Percentiles rank a stretch among this genome's conserved stretches.
These are phyloP conservation scores for Rubia peregrina DNA, from an alignment of 305 asterid genomes.

Conservation along the genomic window DNA sequence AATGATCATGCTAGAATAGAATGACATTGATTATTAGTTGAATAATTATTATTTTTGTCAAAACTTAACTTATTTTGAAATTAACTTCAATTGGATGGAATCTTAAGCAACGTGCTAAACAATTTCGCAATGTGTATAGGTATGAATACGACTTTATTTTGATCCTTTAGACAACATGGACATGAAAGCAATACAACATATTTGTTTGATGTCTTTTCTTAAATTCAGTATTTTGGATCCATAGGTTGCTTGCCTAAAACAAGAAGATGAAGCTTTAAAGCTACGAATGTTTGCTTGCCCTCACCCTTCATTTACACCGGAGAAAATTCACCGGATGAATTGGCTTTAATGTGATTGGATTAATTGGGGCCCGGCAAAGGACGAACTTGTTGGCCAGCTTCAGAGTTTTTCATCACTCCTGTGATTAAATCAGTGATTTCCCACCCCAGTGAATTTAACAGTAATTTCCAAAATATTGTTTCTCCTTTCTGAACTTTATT, in stretches of 20 bases:
- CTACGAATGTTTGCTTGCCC: conserved; percentile 12
- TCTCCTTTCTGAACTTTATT: not conserved
- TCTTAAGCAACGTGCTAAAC: too few relatives aligned
- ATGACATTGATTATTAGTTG: too few relatives aligned
- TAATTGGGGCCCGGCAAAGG: conserved; percentile 8
- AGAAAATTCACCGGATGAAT: not conserved
- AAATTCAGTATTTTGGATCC: not conserved
- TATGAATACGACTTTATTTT: too few relatives aligned
- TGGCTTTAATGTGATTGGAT: conserved; percentile 11
- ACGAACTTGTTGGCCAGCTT: conserved; percentile 18
- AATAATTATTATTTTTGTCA: too few relatives aligned
- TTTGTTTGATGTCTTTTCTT: too few relatives aligned
- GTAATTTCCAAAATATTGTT: not conserved
- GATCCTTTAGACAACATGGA: too few relatives aligned
- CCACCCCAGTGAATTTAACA: conserved; percentile 8
- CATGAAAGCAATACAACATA: too few relatives aligned
- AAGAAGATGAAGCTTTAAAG: conserved; percentile 17
- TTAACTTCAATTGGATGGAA: too few relatives aligned
- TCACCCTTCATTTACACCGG: not conserved
- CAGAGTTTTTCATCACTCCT: not conserved
- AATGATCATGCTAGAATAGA: too few relatives aligned
- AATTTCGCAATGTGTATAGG: too few relatives aligned
- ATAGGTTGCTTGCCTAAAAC: not conserved
- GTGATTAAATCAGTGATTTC: conserved; percentile 3
- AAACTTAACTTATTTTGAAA: too few relatives aligned